phyloP scores from a whole-genome alignment of 129 eudicot genomes.

The Heracleum sosnowskyi region DNA sequence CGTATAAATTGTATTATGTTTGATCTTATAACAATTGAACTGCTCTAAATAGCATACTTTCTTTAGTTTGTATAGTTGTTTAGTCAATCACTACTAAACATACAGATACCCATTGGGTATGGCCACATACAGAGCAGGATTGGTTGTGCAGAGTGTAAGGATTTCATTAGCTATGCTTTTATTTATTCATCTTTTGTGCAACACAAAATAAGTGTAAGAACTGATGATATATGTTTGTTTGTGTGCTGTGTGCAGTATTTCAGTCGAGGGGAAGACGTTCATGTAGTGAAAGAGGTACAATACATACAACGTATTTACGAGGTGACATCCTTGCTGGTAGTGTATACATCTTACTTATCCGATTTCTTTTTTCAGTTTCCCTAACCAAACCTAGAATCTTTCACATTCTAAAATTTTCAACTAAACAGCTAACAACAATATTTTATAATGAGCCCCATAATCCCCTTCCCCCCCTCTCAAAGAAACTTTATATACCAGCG shows the following conservation, averaged over 20 bases:
- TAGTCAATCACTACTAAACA: background rate
- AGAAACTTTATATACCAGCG: too few relatives aligned
- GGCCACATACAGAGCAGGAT: background rate
- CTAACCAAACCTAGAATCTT: background rate
- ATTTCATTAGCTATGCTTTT: background rate
- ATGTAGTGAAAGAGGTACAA: conserved; percentile 7
- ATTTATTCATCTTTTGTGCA: background rate
- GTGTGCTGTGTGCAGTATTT: background rate
- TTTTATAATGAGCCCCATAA: too few relatives aligned
- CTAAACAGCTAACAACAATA: too few relatives aligned
- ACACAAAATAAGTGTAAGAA: too few relatives aligned
- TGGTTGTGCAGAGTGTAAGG: conserved; percentile 1
- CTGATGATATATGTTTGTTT: too few relatives aligned
- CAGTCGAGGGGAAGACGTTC: background rate
- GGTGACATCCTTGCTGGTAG: conserved; percentile 5
- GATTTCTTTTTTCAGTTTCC: background rate
- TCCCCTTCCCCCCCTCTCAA: too few relatives aligned
- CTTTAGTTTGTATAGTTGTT: background rate
- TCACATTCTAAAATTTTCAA: background rate
- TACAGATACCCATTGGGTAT: background rate
- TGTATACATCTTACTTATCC: background rate
- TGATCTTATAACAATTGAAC: background rate
- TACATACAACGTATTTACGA: background rate
- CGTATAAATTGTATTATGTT: background rate
- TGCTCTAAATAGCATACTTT: background rate